phyloP scores from a whole-genome alignment of 1,284 basidiomycete species.

The Rhodotorula sp. region DNA sequence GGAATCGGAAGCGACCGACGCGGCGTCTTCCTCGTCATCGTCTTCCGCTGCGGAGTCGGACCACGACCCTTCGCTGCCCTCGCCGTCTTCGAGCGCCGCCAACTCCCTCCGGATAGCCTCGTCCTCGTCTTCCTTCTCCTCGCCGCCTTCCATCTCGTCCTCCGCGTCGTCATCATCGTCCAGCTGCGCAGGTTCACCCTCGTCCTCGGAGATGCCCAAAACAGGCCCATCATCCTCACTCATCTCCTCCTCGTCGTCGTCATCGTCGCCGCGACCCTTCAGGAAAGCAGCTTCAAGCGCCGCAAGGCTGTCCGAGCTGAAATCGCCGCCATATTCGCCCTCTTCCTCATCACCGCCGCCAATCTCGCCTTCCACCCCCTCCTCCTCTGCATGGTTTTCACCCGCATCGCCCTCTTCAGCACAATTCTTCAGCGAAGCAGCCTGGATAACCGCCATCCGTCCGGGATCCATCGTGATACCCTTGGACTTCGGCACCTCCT shows the following conservation, averaged over 20 bases:
- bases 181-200: conserved; percentile 38
- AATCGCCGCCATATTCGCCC: too few species aligned
- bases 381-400: conserved; percentile 11
- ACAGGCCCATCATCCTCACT: conserved; percentile 46
- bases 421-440: conserved; percentile 44
- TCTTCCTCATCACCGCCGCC: too few species aligned
- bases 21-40: conserved; percentile 14
- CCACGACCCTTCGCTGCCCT: conserved; percentile 35
- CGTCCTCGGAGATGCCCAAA: conserved; percentile 43
- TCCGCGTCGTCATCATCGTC: conserved; percentile 44
- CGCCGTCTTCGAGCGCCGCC: conserved; percentile 29
- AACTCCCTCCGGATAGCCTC: conserved; percentile 30
- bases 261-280: conserved; percentile 34
- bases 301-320: conserved; percentile 8
- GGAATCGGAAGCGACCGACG: neutral
- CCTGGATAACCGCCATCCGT: conserved; percentile 19
- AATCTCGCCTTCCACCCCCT: too few species aligned
- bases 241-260: conserved; percentile 38
- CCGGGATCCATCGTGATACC: conserved; percentile 33
- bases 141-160: conserved; percentile 36
- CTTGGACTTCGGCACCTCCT: conserved; percentile 13
- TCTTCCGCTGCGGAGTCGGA: conserved; percentile 34
- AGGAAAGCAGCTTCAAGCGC: conserved; percentile 39
- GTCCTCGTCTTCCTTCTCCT: conserved; percentile 42
- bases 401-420: conserved; percentile 43